Evolutionary conservation across 2,329 filamentous ascomycete genomes (phyloP), one percentile per base, ranked within the genome.

Genomic region (Hypomyces perniciosus): DNA sequence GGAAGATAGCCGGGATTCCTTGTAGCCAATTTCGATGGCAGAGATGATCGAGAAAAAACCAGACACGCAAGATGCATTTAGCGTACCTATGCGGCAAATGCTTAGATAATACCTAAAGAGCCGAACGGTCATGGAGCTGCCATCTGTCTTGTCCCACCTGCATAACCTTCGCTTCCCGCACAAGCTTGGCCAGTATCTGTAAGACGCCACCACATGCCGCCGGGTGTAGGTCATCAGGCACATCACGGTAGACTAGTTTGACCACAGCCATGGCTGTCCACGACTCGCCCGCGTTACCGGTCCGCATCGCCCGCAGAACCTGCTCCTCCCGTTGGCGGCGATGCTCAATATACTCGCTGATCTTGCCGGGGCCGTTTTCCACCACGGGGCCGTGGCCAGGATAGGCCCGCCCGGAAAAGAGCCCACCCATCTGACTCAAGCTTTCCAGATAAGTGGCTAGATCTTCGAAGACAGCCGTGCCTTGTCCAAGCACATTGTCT

Each of bases 381-480:
- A 97, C 76, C 3, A 93, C 81, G 0, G 84, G 78, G 0, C 93
- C 93, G 62, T 99, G 93, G 4, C 88, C 92, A 0, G 93, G 92
- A 65, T 96, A 97, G 2, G 84, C 90, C 44, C 81, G 75, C 1
- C 87, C 86, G 1, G 67, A 68, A 59, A 88, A 88, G 6, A 83
- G 71, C 26, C 69, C 66, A 42, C 75, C 73, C 89, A 95, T 93
- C 56, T 75, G 76, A 37, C 81, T 74, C 9, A 96, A 72, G 53
- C 83, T 89, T 20, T 67, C 63, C 55, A 95, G 72, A 64, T 95
- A 96, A 0, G 72, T 70, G 1, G 71, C 66, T 7, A 95, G 74
- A 56, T 93, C 81, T 65, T 95, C 88, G 58, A 95, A 95, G 0
- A 93, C 88, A 4, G 87, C 84, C 2, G 88, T 95, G 9, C 90